phyloP scores from a whole-genome alignment of 73 alveolate genomes.

The Tetrahymena borealis region DNA sequence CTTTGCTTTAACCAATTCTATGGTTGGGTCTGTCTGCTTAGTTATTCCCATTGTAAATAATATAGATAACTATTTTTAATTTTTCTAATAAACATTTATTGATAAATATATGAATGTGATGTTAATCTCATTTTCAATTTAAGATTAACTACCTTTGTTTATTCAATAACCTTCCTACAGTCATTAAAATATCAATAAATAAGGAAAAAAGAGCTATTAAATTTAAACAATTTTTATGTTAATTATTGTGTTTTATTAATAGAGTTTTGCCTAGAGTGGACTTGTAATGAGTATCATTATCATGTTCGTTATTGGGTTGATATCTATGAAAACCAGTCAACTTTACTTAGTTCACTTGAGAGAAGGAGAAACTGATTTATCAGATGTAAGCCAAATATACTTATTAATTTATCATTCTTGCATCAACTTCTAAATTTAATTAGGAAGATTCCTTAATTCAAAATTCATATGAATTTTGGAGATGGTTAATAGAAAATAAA shows the following conservation, averaged over 20 bases:
- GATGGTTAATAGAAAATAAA: too few relatives aligned
- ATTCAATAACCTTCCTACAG: too few relatives aligned
- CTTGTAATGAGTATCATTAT: conserved; percentile 6
- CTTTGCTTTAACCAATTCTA: conserved; percentile 28
- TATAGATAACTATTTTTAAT: too few relatives aligned
- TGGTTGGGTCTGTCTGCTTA: conserved; percentile 42
- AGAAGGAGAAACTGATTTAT: conserved; percentile 15
- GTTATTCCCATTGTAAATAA: conserved; percentile 8
- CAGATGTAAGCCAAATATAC: not conserved
- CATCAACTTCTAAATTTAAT: not conserved
- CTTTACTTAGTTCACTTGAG: conserved; percentile 13
- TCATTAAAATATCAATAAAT: too few relatives aligned
- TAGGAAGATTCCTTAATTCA: not conserved
- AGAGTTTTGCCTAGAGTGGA: conserved; percentile 9
- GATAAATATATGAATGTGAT: too few relatives aligned
- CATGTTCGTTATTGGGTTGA: conserved; percentile 11
- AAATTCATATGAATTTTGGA: too few relatives aligned
- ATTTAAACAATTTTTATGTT: too few relatives aligned
- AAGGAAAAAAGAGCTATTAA: too few relatives aligned
- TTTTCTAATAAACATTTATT: too few relatives aligned
- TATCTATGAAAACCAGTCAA: conserved; percentile 19
- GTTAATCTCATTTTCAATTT: too few relatives aligned
- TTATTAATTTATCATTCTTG: not conserved
- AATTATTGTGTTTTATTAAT: too few relatives aligned
- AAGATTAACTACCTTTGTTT: too few relatives aligned